Base-by-base conservation (phyloP, 345 rosid species). In the Toxicodendron radicans region DNA sequence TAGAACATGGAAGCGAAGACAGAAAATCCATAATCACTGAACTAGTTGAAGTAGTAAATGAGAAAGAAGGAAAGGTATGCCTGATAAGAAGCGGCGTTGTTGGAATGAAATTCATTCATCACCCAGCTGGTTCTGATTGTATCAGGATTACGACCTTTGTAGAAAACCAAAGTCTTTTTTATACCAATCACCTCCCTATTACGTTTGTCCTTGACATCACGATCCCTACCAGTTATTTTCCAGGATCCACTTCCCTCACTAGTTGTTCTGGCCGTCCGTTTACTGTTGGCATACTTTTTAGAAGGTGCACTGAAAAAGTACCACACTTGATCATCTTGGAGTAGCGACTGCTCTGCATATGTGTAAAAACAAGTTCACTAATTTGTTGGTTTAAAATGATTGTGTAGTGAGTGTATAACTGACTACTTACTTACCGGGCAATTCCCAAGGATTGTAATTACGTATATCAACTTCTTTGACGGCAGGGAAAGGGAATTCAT, bases 351-450 rank as follows among this genome's bases (percentile, higher is more conserved):
- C 17, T 24, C 74, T 71, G 65, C 66, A 71, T 38, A 38, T 38
- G 43, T 38, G 8, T 38, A 8, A 38, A 7, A 38, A 38, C 43
- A 38, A 38, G 43, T 38, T 38, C 10, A 7, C 9, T 38, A 58
- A 24, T 58, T 1, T 23, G 33, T 23, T 0, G 14, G 27, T 3
- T 58, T 5, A 56, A 24, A 5, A 21, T 64, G 68, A 41, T 38
- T 38, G 43, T 5, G 14, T 21, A 38, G 35, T 10, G 20, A 66
- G n/a, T 46, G 33, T 38, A 7, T 5, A 38, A 38, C 5, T 6
- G 7, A 38, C 0, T 38, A 38, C 6, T 7, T 35, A 62, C 83
- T 77, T 69, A 85, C 89, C 63, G 54, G 84, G 89, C 63, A 87
- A 68, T 0, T 33, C 72, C 24, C 57, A 58, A 23, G 74, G 74